Base-by-base conservation (phyloP, 1,284 basidiomycete genomes). In the Anthracocystis walkeri region DNA sequence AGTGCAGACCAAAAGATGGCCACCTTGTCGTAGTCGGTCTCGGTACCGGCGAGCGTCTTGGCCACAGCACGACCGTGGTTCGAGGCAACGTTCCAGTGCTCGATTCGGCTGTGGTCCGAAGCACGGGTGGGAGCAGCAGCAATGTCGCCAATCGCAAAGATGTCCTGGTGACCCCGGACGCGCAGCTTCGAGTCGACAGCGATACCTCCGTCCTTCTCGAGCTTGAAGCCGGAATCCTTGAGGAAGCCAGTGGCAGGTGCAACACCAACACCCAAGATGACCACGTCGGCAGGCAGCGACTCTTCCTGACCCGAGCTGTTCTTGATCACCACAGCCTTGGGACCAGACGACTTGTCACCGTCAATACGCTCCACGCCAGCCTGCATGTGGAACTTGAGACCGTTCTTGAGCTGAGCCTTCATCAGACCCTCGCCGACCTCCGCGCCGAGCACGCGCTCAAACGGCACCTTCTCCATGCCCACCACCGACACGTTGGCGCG, bases 141-240 rank as follows among this genome's bases (percentile, higher is more conserved):
- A 79, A 97, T 95, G 86, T 97, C 94, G 53, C 94, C 95, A 64
- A 96, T 90, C 6, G 95, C 95, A 84, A 90, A 97, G 7, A 97
- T 90, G 77, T 90, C 85, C 77, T 74, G 88, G 18, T 68, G 18
- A 80, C 89, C 86, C 84, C 90, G 87, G 20, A 97, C 91, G 52
- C 89, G 88, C 55, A 97, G 86, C 76, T 89, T 90, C 81, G 93
- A 90, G 85, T 97, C 93, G 20, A 96, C 94, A 23, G 88, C 89
- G 68, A 97, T 88, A 33, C 92, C 91, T 20, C 92, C 92, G 78
- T 94, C 92, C 65, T 78, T 73, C 23, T 69, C 73, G 6, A 78
- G 66, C 56, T 59, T 53, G 68, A 78, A 80, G 51, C 65, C 73
- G 5, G 90, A 91, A 23, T 88, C 89, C 83, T 92, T 92, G 77